phyloP scores from a whole-genome alignment of 257 asterid species.

The Solanum bulbocastanum region DNA sequence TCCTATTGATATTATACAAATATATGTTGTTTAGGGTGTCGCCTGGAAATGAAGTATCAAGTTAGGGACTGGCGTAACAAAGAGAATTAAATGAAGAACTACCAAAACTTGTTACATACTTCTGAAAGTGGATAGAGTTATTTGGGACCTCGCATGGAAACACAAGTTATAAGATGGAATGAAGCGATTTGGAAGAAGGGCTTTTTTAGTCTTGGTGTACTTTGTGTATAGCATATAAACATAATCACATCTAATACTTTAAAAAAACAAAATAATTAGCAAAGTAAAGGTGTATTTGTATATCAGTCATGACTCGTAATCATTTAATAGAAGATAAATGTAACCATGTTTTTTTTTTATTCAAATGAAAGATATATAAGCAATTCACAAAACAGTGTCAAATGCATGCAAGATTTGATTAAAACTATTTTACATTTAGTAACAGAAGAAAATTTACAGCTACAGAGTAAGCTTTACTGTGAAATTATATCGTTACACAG shows the following conservation, averaged over 20 bases:
- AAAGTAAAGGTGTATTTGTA: neutral
- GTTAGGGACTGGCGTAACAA: neutral
- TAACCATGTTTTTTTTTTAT: neutral
- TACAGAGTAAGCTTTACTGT: neutral
- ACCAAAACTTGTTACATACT: neutral
- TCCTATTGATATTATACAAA: neutral
- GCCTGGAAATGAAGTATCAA: conserved; percentile 4
- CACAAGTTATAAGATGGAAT: neutral
- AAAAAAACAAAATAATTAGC: neutral
- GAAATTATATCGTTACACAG: neutral
- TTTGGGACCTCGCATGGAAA: neutral
- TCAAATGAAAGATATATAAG: neutral
- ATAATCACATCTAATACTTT: neutral
- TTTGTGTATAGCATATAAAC: neutral
- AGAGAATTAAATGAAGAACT: neutral
- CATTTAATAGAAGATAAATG: neutral
- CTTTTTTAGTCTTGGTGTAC: neutral
- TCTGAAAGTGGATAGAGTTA: neutral
- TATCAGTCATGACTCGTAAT: neutral
- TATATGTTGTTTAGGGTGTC: conserved; percentile 15
- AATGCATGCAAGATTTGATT: neutral
- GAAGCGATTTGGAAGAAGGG: neutral
- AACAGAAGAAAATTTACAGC: neutral
- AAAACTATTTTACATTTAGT: neutral
- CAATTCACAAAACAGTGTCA: neutral